These are phyloP conservation scores for Fennellomyces sp. DNA, from an alignment of 371 early-diverging fungal species.

Conservation along the genomic window DNA sequence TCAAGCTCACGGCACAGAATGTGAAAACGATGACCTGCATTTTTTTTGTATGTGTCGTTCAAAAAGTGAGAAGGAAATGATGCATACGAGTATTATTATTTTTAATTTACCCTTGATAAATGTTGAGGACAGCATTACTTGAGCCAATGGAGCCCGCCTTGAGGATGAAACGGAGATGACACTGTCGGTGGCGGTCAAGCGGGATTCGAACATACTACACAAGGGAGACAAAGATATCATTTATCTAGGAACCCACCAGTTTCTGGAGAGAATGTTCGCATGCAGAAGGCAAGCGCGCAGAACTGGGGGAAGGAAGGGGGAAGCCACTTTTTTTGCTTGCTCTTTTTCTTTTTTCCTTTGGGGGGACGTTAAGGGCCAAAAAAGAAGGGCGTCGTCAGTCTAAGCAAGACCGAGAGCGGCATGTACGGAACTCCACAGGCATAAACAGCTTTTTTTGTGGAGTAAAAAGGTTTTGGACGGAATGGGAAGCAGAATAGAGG, in stretches of 20 bases:
- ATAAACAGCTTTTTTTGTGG: too few relatives aligned
- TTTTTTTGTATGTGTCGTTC: too few relatives aligned
- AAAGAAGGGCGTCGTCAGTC: neutral
- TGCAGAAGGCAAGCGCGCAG: slow-evolving; percentile 11
- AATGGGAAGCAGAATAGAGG: slow-evolving; percentile 1
- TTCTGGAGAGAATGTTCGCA: slow-evolving; percentile 25
- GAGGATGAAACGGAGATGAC: slow-evolving; percentile 80
- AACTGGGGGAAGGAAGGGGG: neutral
- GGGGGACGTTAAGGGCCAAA: neutral
- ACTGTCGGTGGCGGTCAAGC: slow-evolving; percentile 54
- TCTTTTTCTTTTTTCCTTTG: neutral
- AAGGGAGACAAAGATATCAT: neutral
- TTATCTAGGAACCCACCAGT: neutral
- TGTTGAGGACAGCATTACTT: slow-evolving; percentile 39
- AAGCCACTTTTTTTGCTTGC: neutral
- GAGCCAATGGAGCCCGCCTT: slow-evolving; percentile 79
- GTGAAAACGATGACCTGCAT: slow-evolving; percentile 30
- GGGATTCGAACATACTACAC: slow-evolving; percentile 82
- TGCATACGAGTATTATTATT: slow-evolving; percentile 19
- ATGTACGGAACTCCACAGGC: neutral
- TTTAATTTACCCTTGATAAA: slow-evolving; percentile 66
- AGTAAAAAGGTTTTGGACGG: slow-evolving; percentile 2
- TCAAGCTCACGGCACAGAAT: neutral
- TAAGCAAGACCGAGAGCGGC: neutral
- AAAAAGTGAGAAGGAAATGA: slow-evolving; percentile 13